Base-by-base conservation (phyloP, 208 protist genomes). In the Acanthamoeba royreba region DNA sequence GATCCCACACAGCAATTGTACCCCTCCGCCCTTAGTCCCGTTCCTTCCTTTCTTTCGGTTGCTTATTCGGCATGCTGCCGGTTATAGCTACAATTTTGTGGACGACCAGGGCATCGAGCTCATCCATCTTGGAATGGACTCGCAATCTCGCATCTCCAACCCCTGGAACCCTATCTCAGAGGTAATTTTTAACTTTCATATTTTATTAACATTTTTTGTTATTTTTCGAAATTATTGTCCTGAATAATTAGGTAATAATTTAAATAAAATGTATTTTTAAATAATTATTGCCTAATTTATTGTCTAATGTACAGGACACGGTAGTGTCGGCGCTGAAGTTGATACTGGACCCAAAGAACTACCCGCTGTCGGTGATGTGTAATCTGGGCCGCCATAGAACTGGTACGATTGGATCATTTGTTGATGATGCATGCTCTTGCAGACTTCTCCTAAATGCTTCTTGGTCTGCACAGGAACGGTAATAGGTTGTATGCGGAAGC, bases 401-500 rank as follows among this genome's bases (percentile, higher is more conserved):
- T 28, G 99, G 97, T 95, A 85, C 31, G 11, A 63, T 13, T 63
- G 53, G 53, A 5, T 17, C 22, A n/a, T 2, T 2, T 69, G 8
- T 19, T 2, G 31, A 0, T 40, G 25, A 1, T 42, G 25, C 61
- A 11, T 3, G 13, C 11, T 88, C 11, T 61, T 61, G 52, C 52
- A 17, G 19, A 28, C 52, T 61, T 61, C 19, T 61, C 52, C 52
- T 61, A 28, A 17, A 35, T n/a, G 15, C 22, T 28, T 61, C 52
- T 61, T n/a, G n/a, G n/a, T n/a, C n/a, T n/a, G 31, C 9, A 43
- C 47, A 94, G 95, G 98, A 52, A 99, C 99, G 55, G 97, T 99
- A 15, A 98, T 99, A 83, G 99, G 99, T 38, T 99, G 99, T 96
- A 95, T 99, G 31, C 97, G 99, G 55, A 99, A 99, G 96, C 77